Evolutionary conservation across 2,329 filamentous ascomycete genomes (phyloP), one percentile per base, ranked within the genome.

Genomic region (Claviceps sp.): DNA sequence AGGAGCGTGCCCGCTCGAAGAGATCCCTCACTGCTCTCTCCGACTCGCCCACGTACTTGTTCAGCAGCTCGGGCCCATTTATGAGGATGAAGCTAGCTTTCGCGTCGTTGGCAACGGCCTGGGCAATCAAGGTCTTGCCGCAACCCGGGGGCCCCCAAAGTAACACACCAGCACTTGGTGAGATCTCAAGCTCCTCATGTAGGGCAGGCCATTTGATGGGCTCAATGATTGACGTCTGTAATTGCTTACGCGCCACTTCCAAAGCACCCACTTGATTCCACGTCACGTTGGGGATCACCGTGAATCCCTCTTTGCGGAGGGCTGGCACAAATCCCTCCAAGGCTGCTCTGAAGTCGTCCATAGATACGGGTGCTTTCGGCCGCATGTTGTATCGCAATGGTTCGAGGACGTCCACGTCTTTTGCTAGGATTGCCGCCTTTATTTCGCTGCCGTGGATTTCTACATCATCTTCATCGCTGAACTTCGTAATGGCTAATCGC

Each of bases 51-150:
- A 98, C 90, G 64, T 91, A 98, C 69, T 97, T 98, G 74, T 97
- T 97, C 47, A 98, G 78, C 9, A 98, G 75, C 65, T 98, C 93
- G 0, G 93, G 93, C 0, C 93, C 93, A 68, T 96, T 96, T 69
- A 98, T 88, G 50, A 88, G 89, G 68, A 98, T 98, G 72, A 98
- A 98, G 68, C 95, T 97, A 47, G 93, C 93, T 65, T 91, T 88
- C 7, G 86, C 90, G 65, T 95, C 89, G 66, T 95, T 95, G 52
- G 93, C 93, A 4, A 96, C 89, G 3, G 93, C 93, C 70, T 97
- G 96, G 18, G 93, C 93, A 1, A 98, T 81, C 1, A 98, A 78
- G 0, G 93, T 98, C 67, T 98, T 98, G 60, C 93, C 93, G 66
- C 93, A 98, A 5, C 93, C 93, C 0, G 93, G 93, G 1, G 93